A percentile compares a stretch with the other conserved stretches of the same genome.
Conservation (phyloP, 2,329 filamentous ascomycete genomes). For the Pleoardoris graminearum region DNA sequence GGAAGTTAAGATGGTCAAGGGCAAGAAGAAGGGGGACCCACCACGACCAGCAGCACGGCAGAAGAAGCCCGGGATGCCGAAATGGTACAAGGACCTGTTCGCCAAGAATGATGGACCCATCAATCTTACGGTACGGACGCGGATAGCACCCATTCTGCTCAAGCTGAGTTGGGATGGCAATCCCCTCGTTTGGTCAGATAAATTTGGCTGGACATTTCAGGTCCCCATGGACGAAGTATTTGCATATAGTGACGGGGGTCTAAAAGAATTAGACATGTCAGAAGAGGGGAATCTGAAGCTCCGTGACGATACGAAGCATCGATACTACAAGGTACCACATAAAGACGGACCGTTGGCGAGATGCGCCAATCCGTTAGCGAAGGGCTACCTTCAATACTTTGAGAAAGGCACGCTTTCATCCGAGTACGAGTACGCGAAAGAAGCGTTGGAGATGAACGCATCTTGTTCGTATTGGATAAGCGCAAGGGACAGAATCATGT, state of each 20-base stretch:
- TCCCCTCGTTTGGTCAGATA: conserved; percentile 90
- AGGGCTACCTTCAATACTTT: conserved; percentile 87
- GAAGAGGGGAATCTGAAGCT: conserved; percentile 67
- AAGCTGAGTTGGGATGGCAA: conserved; percentile 86
- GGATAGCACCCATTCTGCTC: conserved; percentile 82
- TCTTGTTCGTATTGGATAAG: conserved; percentile 99
- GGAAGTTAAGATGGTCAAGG: conserved; percentile 87
- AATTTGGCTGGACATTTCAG: conserved; percentile 89
- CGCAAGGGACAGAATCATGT: conserved; percentile 86
- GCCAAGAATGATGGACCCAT: conserved; percentile 69
- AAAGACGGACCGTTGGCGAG: conserved; percentile 88
- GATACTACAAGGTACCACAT: conserved; percentile 93
- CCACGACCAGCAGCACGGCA: conserved; percentile 78
- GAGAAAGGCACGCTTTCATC: conserved; percentile 87
- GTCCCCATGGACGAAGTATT: conserved; percentile 65
- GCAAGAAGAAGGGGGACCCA: conserved; percentile 82
- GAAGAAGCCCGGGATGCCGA: conserved; percentile 91
- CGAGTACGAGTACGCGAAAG: conserved; percentile 86
- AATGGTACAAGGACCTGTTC: conserved; percentile 95
- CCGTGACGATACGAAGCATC: conserved; percentile 65
- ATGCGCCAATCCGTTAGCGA: conserved; percentile 86
- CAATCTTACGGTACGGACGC: conserved; percentile 79
- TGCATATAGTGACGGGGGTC: conserved; percentile 71
- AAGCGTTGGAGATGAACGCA: conserved; percentile 96
- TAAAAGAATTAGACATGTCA: conserved; percentile 77